A percentile compares a stretch with the other conserved stretches of the same genome.
Evolutionary conservation across 2,329 filamentous ascomycete genomes (phyloP).

Genomic region (Trichoderma asperellum): DNA sequence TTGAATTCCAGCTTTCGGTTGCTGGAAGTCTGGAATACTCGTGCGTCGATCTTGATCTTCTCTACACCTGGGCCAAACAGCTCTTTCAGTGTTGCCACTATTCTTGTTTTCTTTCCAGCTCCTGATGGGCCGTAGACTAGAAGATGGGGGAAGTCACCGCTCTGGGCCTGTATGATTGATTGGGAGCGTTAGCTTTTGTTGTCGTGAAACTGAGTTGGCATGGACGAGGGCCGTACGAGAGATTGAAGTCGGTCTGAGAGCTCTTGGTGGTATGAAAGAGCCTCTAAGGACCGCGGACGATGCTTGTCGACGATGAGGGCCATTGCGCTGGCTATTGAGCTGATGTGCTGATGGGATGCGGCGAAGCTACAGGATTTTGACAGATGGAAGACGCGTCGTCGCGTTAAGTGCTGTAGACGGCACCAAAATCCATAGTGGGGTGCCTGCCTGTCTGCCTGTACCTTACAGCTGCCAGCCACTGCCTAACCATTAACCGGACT

Average conservation of each 20-base stretch:
- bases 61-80: slow-evolving; percentile 96
- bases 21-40: slow-evolving; percentile 91
- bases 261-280: slow-evolving; percentile 84
- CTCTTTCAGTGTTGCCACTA: slow-evolving; percentile 92
- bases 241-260: slow-evolving; percentile 85
- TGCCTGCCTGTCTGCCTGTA: neutral
- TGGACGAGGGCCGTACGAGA: slow-evolving; percentile 62
- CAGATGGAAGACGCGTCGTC: slow-evolving; percentile 41
- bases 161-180: slow-evolving; percentile 72
- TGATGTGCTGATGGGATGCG: slow-evolving; percentile 5
- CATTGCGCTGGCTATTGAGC: slow-evolving; percentile 47
- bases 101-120: slow-evolving; percentile 96
- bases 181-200: neutral
- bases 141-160: slow-evolving; percentile 95
- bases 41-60: slow-evolving; percentile 98
- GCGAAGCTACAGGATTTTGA: slow-evolving; percentile 15
- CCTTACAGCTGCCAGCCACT: neutral
- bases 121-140: slow-evolving; percentile 96
- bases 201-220: neutral
- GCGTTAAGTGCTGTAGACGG: slow-evolving; percentile 43
- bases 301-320: slow-evolving; percentile 74
- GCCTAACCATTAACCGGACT: neutral
- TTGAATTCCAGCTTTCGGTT: slow-evolving; percentile 99
- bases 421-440: slow-evolving; percentile 16
- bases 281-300: slow-evolving; percentile 73